These are phyloP conservation scores for Neurospora terricola DNA, from an alignment of 495 filamentous ascomycete genomes.

Conservation along the genomic window DNA sequence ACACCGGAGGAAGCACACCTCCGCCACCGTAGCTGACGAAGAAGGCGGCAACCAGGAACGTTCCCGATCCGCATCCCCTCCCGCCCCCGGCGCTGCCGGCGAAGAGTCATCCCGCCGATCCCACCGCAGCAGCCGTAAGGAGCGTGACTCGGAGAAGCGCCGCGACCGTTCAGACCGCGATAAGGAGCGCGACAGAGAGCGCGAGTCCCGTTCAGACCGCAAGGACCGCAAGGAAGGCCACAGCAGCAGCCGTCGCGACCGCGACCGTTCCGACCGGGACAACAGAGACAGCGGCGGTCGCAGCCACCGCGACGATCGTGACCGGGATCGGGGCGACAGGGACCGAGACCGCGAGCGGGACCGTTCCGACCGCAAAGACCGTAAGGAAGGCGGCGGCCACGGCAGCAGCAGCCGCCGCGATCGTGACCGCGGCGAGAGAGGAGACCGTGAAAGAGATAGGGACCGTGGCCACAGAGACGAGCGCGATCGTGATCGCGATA, in stretches of 20 bases:
- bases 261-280: conserved; percentile 37
- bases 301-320: conserved; percentile 36
- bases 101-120: conserved; percentile 35
- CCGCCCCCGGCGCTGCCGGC: conserved; percentile 9
- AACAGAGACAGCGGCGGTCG: conserved; percentile 34
- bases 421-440: conserved; percentile 36
- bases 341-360: conserved; percentile 16
- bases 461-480: conserved; percentile 37
- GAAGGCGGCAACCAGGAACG: conserved; percentile 29
- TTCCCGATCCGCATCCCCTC: conserved; percentile 42
- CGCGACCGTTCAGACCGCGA: conserved; percentile 31
- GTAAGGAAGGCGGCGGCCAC: conserved; percentile 18
- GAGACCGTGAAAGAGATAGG: conserved; percentile 35
- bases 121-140: conserved; percentile 40
- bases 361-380: conserved; percentile 18
- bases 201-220: conserved; percentile 25
- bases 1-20: conserved; percentile 36
- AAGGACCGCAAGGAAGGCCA: conserved; percentile 20
- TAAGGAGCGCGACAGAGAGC: conserved; percentile 23
- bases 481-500: conserved; percentile 32
- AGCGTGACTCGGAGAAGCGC: conserved; percentile 31
- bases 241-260: conserved; percentile 24
- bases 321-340: conserved; percentile 34
- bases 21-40: conserved; percentile 19
- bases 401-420: conserved; percentile 27